Percentiles rank a stretch among this genome's conserved stretches.
phyloP scores from a whole-genome alignment of 345 rosid species.

The Limnanthes douglasii region DNA sequence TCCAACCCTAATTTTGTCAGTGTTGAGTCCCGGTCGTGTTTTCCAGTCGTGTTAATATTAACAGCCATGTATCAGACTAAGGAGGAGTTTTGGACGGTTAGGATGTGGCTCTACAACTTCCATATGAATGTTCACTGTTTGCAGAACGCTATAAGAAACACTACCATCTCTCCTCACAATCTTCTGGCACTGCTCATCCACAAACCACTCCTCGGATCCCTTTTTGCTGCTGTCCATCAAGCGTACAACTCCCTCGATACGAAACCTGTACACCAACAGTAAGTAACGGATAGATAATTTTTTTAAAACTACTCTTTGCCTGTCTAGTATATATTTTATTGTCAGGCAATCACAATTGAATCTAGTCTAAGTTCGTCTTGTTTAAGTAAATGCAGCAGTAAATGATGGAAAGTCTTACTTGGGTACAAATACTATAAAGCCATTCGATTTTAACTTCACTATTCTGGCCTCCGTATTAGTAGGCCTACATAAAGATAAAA shows the following conservation, averaged over 20 bases:
- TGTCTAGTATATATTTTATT: too few relatives aligned
- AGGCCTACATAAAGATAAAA: conserved; percentile 43
- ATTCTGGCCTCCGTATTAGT: conserved; percentile 91
- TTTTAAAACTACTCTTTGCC: too few relatives aligned
- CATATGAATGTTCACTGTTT: conserved; percentile 41
- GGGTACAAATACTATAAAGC: conserved; percentile 90
- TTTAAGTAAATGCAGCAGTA: too few relatives aligned
- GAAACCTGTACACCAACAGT: conserved; percentile 82
- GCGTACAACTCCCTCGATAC: conserved; percentile 91
- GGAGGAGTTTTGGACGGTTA: conserved; percentile 57
- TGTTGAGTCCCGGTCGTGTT: too few relatives aligned
- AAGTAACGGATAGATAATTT: too few relatives aligned
- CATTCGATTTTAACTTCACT: conserved; percentile 86
- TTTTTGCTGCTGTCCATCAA: conserved; percentile 42
- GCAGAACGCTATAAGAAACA: conserved; percentile 30
- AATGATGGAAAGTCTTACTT: conserved; percentile 35
- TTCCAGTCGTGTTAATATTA: too few relatives aligned
- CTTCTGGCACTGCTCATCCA: conserved; percentile 62
- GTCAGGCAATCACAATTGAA: too few relatives aligned
- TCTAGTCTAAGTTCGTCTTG: too few relatives aligned
- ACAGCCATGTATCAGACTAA: conserved; percentile 20
- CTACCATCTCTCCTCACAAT: conserved; percentile 48
- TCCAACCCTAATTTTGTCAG: too few relatives aligned
- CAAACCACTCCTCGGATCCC: conserved; percentile 50
- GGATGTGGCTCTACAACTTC: conserved; percentile 66